Percentiles rank a stretch among this genome's conserved stretches.
These are phyloP conservation scores for Teunomyces panamensis DNA, from an alignment of 805 yeast species.

Conservation along the genomic window DNA sequence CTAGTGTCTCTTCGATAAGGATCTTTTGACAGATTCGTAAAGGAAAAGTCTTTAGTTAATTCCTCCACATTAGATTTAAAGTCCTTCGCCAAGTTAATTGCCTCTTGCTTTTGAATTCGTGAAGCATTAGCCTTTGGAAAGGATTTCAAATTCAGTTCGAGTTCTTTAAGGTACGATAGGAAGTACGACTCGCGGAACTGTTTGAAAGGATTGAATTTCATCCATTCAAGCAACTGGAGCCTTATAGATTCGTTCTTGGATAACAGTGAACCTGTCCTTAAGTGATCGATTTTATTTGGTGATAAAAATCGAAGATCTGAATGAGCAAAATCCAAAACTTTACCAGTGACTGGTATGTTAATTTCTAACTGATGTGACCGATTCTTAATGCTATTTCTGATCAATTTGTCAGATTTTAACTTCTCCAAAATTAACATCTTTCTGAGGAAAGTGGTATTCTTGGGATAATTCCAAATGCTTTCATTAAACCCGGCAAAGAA, in stretches of 20 bases:
- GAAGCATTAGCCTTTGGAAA: slow-evolving; percentile 14
- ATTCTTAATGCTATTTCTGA: neutral
- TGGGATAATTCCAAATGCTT: slow-evolving; percentile 2
- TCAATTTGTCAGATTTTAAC: slow-evolving; percentile 2
- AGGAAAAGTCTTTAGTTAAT: slow-evolving; percentile 18
- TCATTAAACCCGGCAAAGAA: slow-evolving; percentile 12
- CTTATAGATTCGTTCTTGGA: slow-evolving; percentile 9
- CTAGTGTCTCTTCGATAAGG: neutral
- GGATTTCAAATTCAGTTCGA: slow-evolving; percentile 12
- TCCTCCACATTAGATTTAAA: slow-evolving; percentile 17
- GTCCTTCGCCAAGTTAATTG: slow-evolving; percentile 17
- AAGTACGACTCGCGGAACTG: slow-evolving; percentile 25
- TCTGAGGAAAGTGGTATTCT: neutral
- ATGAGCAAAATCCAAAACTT: slow-evolving; percentile 32
- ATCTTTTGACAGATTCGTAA: slow-evolving; percentile 7
- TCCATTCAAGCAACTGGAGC: slow-evolving; percentile 37
- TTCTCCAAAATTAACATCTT: slow-evolving; percentile 6
- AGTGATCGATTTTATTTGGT: slow-evolving; percentile 5
- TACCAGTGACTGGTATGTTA: slow-evolving; percentile 22
- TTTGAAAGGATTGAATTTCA: slow-evolving; percentile 33
- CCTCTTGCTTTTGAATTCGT: slow-evolving; percentile 14
- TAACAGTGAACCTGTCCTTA: slow-evolving; percentile 14
- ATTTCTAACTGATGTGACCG: slow-evolving; percentile 6
- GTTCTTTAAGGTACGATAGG: slow-evolving; percentile 15
- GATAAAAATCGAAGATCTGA: slow-evolving; percentile 33